A percentile compares a stretch with the other conserved stretches of the same genome.
phyloP scores from a whole-genome alignment of 1,139 yeast species.

The Geotrichum reessii region DNA sequence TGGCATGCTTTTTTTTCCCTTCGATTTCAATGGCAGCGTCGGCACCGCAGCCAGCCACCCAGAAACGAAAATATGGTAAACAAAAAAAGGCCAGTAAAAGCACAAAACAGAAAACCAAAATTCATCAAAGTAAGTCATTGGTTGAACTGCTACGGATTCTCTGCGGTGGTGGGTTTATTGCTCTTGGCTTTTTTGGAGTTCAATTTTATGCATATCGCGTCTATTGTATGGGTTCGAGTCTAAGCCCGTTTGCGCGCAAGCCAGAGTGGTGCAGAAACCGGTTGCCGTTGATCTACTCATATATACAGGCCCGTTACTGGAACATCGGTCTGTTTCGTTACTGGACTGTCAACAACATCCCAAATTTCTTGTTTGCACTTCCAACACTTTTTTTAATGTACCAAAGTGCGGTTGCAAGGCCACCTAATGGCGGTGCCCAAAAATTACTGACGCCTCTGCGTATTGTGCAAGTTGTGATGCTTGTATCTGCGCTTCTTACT shows the following conservation, averaged over 20 bases:
- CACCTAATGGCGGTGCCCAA: neutral
- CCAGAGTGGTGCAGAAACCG: slow-evolving; percentile 67
- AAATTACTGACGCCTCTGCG: slow-evolving; percentile 9
- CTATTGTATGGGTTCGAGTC: slow-evolving; percentile 51
- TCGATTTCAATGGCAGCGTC: neutral
- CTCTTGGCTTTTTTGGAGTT: slow-evolving; percentile 42
- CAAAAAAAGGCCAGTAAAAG: neutral
- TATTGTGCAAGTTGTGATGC: slow-evolving; percentile 32
- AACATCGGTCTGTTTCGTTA: slow-evolving; percentile 70
- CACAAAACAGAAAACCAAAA: neutral
- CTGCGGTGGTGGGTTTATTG: slow-evolving; percentile 52
- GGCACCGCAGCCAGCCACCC: neutral
- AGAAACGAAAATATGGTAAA: neutral
- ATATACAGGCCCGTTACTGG: slow-evolving; percentile 82
- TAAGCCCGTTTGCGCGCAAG: slow-evolving; percentile 31
- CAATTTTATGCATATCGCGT: slow-evolving; percentile 50
- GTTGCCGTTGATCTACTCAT: slow-evolving; percentile 62
- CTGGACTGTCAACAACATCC: slow-evolving; percentile 76
- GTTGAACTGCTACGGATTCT: slow-evolving; percentile 26
- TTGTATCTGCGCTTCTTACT: slow-evolving; percentile 50
- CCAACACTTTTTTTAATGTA: slow-evolving; percentile 53
- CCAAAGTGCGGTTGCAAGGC: neutral
- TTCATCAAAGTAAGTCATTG: neutral
- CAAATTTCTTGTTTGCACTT: slow-evolving; percentile 72
- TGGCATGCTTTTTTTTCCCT: slow-evolving; percentile 22